Conservation (phyloP, 495 filamentous ascomycete genomes). For the Annulohypoxylon bovei region DNA sequence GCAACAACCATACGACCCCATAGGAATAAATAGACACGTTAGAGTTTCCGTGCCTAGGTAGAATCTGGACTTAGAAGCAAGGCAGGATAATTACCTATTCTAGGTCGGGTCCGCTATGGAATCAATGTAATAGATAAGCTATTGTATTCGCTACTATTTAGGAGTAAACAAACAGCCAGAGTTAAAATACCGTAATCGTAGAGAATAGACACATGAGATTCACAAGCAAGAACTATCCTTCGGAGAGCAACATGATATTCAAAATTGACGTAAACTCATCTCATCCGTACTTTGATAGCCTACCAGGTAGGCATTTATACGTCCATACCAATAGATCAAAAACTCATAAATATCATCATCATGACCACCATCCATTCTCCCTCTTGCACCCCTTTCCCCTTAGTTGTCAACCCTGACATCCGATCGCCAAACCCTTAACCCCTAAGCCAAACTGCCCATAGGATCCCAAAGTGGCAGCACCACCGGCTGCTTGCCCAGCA, state of each 20-base stretch:
- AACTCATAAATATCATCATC: constrained; percentile 2
- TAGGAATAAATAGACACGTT: neutral
- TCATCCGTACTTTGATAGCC: too few species aligned
- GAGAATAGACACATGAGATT: neutral
- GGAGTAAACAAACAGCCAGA: neutral
- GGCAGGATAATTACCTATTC: too few species aligned
- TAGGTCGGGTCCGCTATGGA: too few species aligned
- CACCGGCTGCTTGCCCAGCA: constrained; percentile 73
- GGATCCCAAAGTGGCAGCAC: constrained; percentile 87
- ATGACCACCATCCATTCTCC: neutral
- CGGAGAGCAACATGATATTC: neutral
- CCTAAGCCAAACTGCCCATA: constrained; percentile 81
- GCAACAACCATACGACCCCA: too few species aligned
- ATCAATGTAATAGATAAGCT: neutral
- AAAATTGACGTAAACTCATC: neutral
- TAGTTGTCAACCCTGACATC: neutral
- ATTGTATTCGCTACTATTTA: neutral
- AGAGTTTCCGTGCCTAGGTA: neutral
- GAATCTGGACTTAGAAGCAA: neutral
- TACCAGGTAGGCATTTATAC: too few species aligned
- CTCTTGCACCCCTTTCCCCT: neutral
- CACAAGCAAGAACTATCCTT: neutral
- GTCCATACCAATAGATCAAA: constrained; percentile 2
- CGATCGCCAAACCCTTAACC: too few species aligned
- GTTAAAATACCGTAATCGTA: neutral